Evolutionary conservation across 208 protist species (phyloP), one percentile per base, ranked within the genome.

Genomic region (Histomonas meleagridis): DNA sequence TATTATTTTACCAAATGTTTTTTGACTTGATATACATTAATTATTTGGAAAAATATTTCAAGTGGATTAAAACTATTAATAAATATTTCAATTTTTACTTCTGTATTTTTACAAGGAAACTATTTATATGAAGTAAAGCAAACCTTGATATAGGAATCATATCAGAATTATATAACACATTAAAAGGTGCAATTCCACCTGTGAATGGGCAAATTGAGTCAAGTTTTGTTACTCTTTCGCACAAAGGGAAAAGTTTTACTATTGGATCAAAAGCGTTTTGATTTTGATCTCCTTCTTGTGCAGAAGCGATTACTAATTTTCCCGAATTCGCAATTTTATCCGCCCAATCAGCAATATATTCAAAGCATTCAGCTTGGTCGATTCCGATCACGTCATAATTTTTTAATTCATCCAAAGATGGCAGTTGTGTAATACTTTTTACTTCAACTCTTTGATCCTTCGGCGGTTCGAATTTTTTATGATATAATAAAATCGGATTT

Each of bases 231-330:
- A 98, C 95, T 3, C 91, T 93, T 93, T 98, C 97, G 62, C 94
- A 94, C 40, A 95, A 92, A 9, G 97, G 95, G 16, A 98, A 93
- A 3, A 98, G 93, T 43, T 95, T 91, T 35, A 96, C 93, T 9
- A 98, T 95, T 3, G 93, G 78, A 21, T 93, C 94, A 92, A 97
- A 98, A 7, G 96, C 95, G 91, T 95, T 95, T 65, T 96, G 95
- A 43, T 93, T 94, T 93, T 97, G 98, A 76, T 96, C 96, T 4
- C 96, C 96, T 92, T 98, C 96, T 0, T 98, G 94, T 7, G 97
- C 97, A 7, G 96, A 95, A 26, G 98, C 95, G 70, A 98, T 95
- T 0, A 98, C 97, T 0, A 94, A 95, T 92, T 97, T 97, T 28
- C 97, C 97, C 0, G 92, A 90, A 72, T 97, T 96, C 0, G 96